These are phyloP conservation scores for Colletotrichum lini DNA, from an alignment of 2,329 filamentous ascomycete genomes.

Conservation along the genomic window DNA sequence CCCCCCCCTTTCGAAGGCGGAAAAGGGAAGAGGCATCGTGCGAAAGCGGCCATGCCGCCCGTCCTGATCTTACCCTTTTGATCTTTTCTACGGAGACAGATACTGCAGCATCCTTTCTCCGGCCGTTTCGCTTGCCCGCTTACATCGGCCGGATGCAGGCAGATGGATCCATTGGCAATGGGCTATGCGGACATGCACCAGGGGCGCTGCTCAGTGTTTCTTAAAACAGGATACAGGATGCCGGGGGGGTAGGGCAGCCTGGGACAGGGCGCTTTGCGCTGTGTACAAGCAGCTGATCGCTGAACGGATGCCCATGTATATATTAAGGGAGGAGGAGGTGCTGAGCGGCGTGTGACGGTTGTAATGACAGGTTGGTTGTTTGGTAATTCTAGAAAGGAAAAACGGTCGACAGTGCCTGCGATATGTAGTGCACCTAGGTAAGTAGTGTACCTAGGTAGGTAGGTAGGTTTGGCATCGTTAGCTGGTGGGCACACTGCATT, in stretches of 20 bases:
- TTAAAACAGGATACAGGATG: neutral
- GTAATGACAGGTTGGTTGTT: neutral
- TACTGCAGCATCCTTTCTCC: neutral
- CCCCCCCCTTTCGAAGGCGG: neutral
- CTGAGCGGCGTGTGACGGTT: neutral
- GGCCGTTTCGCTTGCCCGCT: neutral
- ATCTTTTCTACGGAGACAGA: too few relatives aligned
- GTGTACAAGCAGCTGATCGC: slow-evolving; percentile 9
- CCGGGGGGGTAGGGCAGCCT: neutral
- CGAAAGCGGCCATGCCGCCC: slow-evolving; percentile 2
- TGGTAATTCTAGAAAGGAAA: neutral
- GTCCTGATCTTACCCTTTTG: neutral
- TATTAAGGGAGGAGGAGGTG: neutral
- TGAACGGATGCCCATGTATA: neutral
- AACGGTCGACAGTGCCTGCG: slow-evolving; percentile 4
- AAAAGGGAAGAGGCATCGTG: neutral
- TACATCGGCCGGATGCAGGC: neutral
- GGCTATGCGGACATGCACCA: slow-evolving; percentile 5
- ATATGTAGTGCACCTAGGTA: neutral
- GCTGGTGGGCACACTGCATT: slow-evolving; percentile 8
- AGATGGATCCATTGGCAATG: neutral
- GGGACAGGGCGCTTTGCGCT: neutral
- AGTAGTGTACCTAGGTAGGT: too few relatives aligned
- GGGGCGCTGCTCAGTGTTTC: neutral
- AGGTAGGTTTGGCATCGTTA: slow-evolving; percentile 1